Evolutionary conservation across 306 rosid genomes (phyloP).

Genomic region (cucumber (Cucumis sativus)): DNA sequence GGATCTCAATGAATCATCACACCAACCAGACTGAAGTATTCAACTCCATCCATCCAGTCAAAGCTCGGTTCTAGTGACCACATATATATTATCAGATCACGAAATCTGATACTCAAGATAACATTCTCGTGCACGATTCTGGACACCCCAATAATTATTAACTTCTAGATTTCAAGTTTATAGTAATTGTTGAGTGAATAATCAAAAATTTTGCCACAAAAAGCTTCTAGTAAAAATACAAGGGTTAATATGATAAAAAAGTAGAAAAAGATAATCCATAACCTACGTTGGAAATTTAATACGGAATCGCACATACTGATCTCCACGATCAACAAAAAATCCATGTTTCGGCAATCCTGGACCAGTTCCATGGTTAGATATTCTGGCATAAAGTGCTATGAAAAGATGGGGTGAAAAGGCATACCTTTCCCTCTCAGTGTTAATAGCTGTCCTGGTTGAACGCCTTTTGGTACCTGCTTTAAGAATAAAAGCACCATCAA

Average conservation of each 20-base stretch:
- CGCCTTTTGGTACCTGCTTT: constrained; percentile 81
- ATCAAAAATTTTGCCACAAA: not conserved
- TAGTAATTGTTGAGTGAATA: not conserved
- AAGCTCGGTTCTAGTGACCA: not conserved
- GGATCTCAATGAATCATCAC: not conserved
- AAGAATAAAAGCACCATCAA: constrained; percentile 22
- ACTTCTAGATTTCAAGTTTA: not conserved
- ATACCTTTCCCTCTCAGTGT: constrained; percentile 80
- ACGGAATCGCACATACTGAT: constrained; percentile 78
- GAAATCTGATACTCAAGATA: not conserved
- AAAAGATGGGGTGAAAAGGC: constrained; percentile 8
- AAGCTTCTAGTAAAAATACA: not conserved
- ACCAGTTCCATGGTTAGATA: constrained; percentile 12
- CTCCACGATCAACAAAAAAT: constrained; percentile 55
- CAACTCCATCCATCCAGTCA: not conserved
- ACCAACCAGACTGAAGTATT: not conserved
- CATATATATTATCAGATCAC: not conserved
- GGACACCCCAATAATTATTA: not conserved
- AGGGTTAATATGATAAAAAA: not conserved
- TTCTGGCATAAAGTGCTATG: not conserved
- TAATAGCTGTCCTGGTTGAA: constrained; percentile 81
- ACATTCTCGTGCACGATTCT: not conserved
- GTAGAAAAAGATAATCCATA: not conserved
- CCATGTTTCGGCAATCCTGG: constrained; percentile 69
- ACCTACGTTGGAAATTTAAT: constrained; percentile 66